Percentiles rank a stretch among this genome's conserved stretches.
phyloP scores from a whole-genome alignment of 2,329 filamentous ascomycete species.

The Rhinocladiella mackenziei region DNA sequence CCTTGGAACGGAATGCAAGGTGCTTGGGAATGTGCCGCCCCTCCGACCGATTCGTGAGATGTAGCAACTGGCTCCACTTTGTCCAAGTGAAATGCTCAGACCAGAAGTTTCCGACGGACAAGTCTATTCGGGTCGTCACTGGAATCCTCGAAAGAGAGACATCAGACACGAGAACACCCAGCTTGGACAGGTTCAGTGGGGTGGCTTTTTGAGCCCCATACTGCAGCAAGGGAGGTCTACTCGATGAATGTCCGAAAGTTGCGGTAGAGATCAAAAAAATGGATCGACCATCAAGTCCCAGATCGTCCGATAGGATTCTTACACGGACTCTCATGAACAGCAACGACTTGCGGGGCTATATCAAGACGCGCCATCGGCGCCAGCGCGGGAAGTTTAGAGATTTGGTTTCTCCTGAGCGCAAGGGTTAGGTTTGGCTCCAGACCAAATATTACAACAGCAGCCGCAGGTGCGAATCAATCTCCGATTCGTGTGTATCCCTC shows the following conservation, averaged over 20 bases:
- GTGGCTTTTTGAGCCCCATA: constrained; percentile 11
- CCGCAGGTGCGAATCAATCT: constrained; percentile 1
- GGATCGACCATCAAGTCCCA: constrained; percentile 7
- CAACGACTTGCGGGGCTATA: constrained; percentile 3
- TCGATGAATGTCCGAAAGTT: constrained; percentile 7
- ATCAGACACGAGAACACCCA: constrained; percentile 18
- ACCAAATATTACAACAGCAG: constrained; percentile 1
- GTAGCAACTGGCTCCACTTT: constrained; percentile 14
- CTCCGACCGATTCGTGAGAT: constrained; percentile 17
- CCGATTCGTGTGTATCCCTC: background rate
- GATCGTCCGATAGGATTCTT: constrained; percentile 9
- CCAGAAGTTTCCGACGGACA: constrained; percentile 16
- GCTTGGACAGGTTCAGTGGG: constrained; percentile 10
- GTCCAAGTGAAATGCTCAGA: constrained; percentile 11
- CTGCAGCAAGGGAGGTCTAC: constrained; percentile 21
- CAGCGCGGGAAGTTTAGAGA: constrained; percentile 14
- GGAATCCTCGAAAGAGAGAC: constrained; percentile 22
- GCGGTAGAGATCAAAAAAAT: constrained; percentile 12
- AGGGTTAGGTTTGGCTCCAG: constrained; percentile 11
- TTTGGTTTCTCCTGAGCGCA: constrained; percentile 9
- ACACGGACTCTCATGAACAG: background rate
- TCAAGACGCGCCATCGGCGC: constrained; percentile 10
- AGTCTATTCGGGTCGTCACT: constrained; percentile 11
- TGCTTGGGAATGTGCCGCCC: constrained; percentile 22
- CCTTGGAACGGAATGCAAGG: constrained; percentile 28